These are phyloP conservation scores for Colletotrichum spaethianum DNA, from an alignment of 2,329 filamentous ascomycete genomes.

Conservation along the genomic window DNA sequence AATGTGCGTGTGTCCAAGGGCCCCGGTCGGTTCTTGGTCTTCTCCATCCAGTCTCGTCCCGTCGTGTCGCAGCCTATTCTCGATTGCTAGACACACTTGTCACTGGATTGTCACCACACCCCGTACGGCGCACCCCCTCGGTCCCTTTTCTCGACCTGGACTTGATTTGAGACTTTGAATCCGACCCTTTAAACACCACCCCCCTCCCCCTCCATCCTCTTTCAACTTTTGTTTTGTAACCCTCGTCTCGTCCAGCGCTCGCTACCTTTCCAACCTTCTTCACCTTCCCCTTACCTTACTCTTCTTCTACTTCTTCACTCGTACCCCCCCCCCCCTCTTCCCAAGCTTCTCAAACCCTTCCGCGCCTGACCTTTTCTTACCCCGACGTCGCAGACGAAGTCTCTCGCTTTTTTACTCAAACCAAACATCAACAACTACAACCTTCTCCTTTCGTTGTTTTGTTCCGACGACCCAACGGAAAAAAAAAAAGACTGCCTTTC, in stretches of 20 bases:
- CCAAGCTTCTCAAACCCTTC: slow-evolving; percentile 22
- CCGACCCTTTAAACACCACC: slow-evolving; percentile 38
- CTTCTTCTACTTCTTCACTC: slow-evolving; percentile 32
- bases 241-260: slow-evolving; percentile 36
- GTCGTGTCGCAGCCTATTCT: slow-evolving; percentile 31
- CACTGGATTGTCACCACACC: slow-evolving; percentile 39
- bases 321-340: slow-evolving; percentile 23
- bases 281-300: slow-evolving; percentile 19
- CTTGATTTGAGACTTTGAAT: slow-evolving; percentile 15
- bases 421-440: not conserved
- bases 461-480: slow-evolving; percentile 21
- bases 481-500: not conserved
- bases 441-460: slow-evolving; percentile 21
- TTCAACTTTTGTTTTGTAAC: slow-evolving; percentile 23
- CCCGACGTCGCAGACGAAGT: slow-evolving; percentile 38
- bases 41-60: slow-evolving; percentile 30
- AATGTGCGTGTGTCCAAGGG: slow-evolving; percentile 15
- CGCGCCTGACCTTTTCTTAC: slow-evolving; percentile 33
- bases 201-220: slow-evolving; percentile 36
- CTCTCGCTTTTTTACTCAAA: slow-evolving; percentile 31
- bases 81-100: slow-evolving; percentile 24
- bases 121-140: not conserved
- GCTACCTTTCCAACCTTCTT: slow-evolving; percentile 31
- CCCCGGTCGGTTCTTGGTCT: slow-evolving; percentile 32
- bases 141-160: not conserved